phyloP scores from a whole-genome alignment of 192 early-diverging fungal species.

The Gigaspora rosea region DNA sequence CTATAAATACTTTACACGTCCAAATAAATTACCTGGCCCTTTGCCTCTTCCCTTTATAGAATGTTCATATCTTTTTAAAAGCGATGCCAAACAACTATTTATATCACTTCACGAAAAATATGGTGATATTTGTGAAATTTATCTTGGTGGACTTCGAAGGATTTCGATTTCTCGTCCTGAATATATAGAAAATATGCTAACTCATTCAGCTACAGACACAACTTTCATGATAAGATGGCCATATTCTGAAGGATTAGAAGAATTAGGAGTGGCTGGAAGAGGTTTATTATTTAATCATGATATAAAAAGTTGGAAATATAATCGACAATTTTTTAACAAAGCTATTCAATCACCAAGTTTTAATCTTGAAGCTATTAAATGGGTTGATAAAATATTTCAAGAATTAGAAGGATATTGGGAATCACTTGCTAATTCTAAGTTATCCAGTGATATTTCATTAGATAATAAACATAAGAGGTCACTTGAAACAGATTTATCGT shows the following conservation, averaged over 20 bases:
- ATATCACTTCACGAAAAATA: background rate
- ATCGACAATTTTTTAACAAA: no score
- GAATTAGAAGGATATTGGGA: no score
- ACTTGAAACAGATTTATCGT: background rate
- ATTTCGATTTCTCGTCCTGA: background rate
- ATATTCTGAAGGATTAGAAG: background rate
- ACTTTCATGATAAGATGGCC: background rate
- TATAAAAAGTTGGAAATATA: no score
- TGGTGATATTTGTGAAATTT: conserved; percentile 20
- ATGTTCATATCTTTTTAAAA: background rate
- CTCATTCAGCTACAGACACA: background rate
- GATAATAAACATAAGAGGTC: background rate
- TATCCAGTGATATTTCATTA: background rate
- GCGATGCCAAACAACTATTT: background rate
- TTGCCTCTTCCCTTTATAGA: background rate
- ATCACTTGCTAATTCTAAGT: background rate
- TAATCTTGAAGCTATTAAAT: no score
- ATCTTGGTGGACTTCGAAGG: background rate
- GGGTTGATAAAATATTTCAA: no score
- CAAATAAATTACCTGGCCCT: background rate
- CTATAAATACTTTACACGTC: conserved; percentile 1
- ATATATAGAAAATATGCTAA: background rate
- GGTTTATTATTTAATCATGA: no score
- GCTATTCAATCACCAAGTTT: no score
- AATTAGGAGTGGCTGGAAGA: background rate